phyloP scores from a whole-genome alignment of 2,329 filamentous ascomycete genomes.

The Aureobasidium lini region DNA sequence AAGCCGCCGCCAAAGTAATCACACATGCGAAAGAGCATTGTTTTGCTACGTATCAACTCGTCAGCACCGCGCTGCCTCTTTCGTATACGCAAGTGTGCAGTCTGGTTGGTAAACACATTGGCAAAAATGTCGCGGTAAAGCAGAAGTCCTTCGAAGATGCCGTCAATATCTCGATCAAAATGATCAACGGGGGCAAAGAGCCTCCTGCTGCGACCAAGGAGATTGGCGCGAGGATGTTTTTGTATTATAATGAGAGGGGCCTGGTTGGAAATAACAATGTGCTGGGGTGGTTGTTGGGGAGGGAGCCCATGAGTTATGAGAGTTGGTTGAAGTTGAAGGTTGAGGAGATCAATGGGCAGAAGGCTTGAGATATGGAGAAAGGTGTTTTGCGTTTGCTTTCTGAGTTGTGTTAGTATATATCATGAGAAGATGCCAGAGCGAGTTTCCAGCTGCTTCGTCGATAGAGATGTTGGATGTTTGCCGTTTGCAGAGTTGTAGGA shows the following conservation, averaged over 20 bases:
- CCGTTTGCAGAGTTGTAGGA: too few relatives aligned
- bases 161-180: slow-evolving; percentile 15
- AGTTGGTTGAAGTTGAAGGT: slow-evolving; percentile 16
- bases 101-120: slow-evolving; percentile 20
- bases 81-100: slow-evolving; percentile 19
- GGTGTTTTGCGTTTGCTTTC: neutral
- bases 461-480: too few relatives aligned
- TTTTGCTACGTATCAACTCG: slow-evolving; percentile 24
- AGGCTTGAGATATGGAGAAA: neutral
- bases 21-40: slow-evolving; percentile 23
- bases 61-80: slow-evolving; percentile 17
- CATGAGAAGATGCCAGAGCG: too few relatives aligned
- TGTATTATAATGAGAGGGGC: slow-evolving; percentile 20
- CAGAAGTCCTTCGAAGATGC: slow-evolving; percentile 18
- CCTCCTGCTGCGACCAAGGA: slow-evolving; percentile 11
- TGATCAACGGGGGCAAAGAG: slow-evolving; percentile 13
- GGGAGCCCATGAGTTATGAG: slow-evolving; percentile 15
- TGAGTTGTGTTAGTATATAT: too few relatives aligned
- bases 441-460: too few relatives aligned
- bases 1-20: slow-evolving; percentile 21
- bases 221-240: slow-evolving; percentile 16
- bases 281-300: slow-evolving; percentile 18
- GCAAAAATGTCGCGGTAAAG: slow-evolving; percentile 22
- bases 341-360: neutral
- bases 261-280: slow-evolving; percentile 20